These are phyloP conservation scores for Umbelopsis isabellina DNA, from an alignment of 192 early-diverging fungal species.

Conservation along the genomic window DNA sequence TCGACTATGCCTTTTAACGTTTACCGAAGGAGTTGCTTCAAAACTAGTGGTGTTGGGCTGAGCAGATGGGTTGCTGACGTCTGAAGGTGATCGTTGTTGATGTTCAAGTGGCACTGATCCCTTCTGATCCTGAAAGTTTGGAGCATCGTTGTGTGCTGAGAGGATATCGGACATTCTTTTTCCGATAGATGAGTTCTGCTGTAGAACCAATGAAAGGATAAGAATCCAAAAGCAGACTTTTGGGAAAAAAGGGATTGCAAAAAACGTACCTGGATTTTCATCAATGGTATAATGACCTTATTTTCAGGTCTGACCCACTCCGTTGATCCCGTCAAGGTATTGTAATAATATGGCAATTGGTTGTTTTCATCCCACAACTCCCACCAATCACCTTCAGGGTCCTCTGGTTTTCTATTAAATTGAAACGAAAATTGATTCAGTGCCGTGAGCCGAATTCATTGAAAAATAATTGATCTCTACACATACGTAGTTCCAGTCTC, in stretches of 20 bases:
- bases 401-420: constrained; percentile 63
- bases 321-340: constrained; percentile 81
- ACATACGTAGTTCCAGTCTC: constrained; percentile 67
- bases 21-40: not conserved
- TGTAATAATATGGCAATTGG: constrained; percentile 92
- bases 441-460: not conserved
- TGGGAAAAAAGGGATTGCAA: not conserved
- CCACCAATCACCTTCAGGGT: constrained; percentile 93
- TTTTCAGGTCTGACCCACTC: constrained; percentile 84
- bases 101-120: constrained; percentile 1
- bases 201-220: constrained; percentile 5
- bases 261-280: constrained; percentile 63
- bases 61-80: not conserved
- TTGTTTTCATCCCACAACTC: constrained; percentile 88
- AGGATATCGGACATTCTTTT: constrained; percentile 70
- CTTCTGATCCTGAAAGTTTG: constrained; percentile 4
- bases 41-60: constrained; percentile 11
- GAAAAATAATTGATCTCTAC: not conserved
- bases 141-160: constrained; percentile 13
- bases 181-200: constrained; percentile 69
- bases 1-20: constrained; percentile 25
- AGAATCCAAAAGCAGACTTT: constrained; percentile 3
- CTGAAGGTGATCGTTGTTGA: not conserved
- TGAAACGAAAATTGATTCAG: constrained; percentile 9
- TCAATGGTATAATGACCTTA: constrained; percentile 74